phyloP scores from a whole-genome alignment of 1,139 yeast species.

The Arxiozyma telluris region DNA sequence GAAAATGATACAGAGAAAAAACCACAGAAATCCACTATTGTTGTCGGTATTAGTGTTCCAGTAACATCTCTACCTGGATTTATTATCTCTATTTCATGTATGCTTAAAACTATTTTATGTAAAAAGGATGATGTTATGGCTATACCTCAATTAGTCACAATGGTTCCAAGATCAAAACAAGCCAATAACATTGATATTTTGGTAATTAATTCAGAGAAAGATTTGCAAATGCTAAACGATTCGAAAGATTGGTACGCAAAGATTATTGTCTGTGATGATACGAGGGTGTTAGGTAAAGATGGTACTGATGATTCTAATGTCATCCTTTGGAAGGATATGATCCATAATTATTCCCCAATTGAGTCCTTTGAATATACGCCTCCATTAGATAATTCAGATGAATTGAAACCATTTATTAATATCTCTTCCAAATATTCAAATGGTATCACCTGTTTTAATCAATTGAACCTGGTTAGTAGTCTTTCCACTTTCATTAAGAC shows the following conservation, averaged over 20 bases:
- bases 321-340: slow-evolving; percentile 26
- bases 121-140: slow-evolving; percentile 3
- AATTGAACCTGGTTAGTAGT: slow-evolving; percentile 53
- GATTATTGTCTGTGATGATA: slow-evolving; percentile 28
- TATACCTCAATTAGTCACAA: slow-evolving; percentile 26
- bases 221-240: slow-evolving; percentile 16
- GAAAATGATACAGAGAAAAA: not conserved
- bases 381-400: slow-evolving; percentile 33
- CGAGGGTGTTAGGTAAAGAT: not conserved
- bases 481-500: slow-evolving; percentile 55
- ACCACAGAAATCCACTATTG: slow-evolving; percentile 5
- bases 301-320: slow-evolving; percentile 8
- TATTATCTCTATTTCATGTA: slow-evolving; percentile 27
- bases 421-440: slow-evolving; percentile 15
- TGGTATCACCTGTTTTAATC: slow-evolving; percentile 38
- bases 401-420: slow-evolving; percentile 24
- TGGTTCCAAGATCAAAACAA: slow-evolving; percentile 26
- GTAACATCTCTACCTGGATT: slow-evolving; percentile 27
- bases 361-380: slow-evolving; percentile 25
- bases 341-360: slow-evolving; percentile 13
- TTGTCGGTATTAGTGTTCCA: slow-evolving; percentile 28
- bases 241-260: slow-evolving; percentile 29
- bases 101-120: slow-evolving; percentile 20
- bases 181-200: slow-evolving; percentile 28
- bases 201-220: slow-evolving; percentile 26